Base-by-base conservation (phyloP, 2,329 filamentous ascomycete genomes). In the Scedosporium dehoogii region DNA sequence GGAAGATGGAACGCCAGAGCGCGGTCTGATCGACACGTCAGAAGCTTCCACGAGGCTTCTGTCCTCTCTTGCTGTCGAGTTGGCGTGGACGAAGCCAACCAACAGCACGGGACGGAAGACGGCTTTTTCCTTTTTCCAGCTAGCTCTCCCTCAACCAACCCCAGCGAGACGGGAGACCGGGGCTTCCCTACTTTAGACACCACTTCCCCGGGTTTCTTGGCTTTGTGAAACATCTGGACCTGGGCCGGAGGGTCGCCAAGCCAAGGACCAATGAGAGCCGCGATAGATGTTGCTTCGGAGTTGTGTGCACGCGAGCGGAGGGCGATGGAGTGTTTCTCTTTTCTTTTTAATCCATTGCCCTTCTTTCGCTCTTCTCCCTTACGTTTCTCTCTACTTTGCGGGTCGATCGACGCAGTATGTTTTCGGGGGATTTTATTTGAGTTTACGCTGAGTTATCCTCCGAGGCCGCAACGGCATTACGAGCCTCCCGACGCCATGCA, bases 21-120 rank as follows among this genome's bases (percentile, higher is more conserved):
- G 55, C 33, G 23, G 55, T 58, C 14, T 58, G 55, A 58, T 58
- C 55, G 55, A 58, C 55, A 27, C 55, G n/a, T 58, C 55, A 41
- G 33, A 58, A 58, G 55, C 55, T 58, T 58, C 55, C 55, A 58
- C 25, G 27, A 58, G 55, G 55, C 55, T 58, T 55, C 51, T 9
- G 18, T 14, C 51, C 10, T 21, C 48, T n/a, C n/a, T n/a, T n/a
- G n/a, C n/a, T 27, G 6, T 25, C 23, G n/a, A 27, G 18, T 6
- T 18, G 18, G 18, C 51, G 23, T 23, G 18, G 51, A 21, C 21
- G 23, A 14, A 23, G 12, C 16, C 51, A 27, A 12, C 12, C 18
- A 27, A 55, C 51, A 38, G 33, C 33, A 38, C 33, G 10, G 33
- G 33, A 12, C 10, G 33, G 33, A 38, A 12, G 33, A 38, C 33